Percentiles rank a stretch among this genome's conserved stretches.
These are phyloP conservation scores for Salix dunnii DNA, from an alignment of 345 rosid genomes.

Conservation along the genomic window DNA sequence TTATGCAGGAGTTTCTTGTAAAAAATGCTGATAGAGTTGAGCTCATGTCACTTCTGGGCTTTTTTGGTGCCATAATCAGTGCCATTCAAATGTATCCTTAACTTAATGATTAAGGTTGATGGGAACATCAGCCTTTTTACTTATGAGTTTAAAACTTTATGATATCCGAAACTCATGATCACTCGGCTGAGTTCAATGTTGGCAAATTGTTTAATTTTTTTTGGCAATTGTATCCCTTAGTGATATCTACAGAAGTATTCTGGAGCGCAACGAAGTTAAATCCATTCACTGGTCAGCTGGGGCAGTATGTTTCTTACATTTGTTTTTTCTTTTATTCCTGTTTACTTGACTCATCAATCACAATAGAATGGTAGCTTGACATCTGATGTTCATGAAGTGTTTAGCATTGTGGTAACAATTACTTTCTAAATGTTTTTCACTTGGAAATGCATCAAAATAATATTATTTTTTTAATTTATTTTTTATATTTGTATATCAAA, in stretches of 20 bases:
- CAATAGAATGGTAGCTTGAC: background rate
- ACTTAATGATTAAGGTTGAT: slow-evolving; percentile 5
- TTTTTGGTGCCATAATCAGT: slow-evolving; percentile 74
- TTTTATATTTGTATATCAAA: too few relatives aligned
- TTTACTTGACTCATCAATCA: background rate
- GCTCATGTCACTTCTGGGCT: slow-evolving; percentile 72
- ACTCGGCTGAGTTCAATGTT: background rate
- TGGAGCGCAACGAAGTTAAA: slow-evolving; percentile 69
- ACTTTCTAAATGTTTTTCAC: too few relatives aligned
- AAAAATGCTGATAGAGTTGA: slow-evolving; percentile 77
- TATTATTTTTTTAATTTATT: too few relatives aligned
- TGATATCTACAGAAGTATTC: slow-evolving; percentile 52
- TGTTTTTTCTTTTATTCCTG: background rate
- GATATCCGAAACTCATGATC: background rate
- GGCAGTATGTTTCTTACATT: slow-evolving; percentile 46
- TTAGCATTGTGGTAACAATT: too few relatives aligned
- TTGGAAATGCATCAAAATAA: too few relatives aligned
- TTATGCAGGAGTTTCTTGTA: slow-evolving; percentile 47
- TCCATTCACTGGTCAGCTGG: slow-evolving; percentile 81
- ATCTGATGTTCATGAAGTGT: background rate
- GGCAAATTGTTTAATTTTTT: background rate
- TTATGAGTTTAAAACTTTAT: background rate
- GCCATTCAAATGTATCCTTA: slow-evolving; percentile 93
- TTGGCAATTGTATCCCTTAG: slow-evolving; percentile 36
- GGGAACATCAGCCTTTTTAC: background rate